A percentile compares a stretch with the other conserved stretches of the same genome.
phyloP scores from a whole-genome alignment of 352 stramenopile species.

The Phytopythium montanum region DNA sequence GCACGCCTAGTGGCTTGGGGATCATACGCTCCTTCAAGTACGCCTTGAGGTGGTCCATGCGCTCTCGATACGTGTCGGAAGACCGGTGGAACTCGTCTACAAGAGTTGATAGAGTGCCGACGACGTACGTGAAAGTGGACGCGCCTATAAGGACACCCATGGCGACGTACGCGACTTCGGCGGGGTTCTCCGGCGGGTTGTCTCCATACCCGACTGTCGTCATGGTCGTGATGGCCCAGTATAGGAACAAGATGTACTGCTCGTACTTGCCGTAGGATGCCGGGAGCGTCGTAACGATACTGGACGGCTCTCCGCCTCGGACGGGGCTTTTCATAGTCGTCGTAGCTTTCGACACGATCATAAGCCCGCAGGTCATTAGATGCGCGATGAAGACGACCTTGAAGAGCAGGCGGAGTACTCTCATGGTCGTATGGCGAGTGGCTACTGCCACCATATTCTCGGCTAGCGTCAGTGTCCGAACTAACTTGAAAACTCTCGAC shows the following conservation, averaged over 20 bases:
- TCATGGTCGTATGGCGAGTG: conserved; percentile 45
- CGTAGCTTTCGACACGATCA: conserved; percentile 44
- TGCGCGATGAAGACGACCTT: conserved; percentile 68
- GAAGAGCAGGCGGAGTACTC: conserved; percentile 50
- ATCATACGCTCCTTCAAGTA: conserved; percentile 69
- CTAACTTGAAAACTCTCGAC: conserved; percentile 82
- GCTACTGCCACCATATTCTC: conserved; percentile 41
- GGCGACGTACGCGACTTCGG: conserved; percentile 53
- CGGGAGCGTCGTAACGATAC: conserved; percentile 15
- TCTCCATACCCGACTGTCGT: conserved; percentile 80
- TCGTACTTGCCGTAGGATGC: conserved; percentile 25
- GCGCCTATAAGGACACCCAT: conserved; percentile 54
- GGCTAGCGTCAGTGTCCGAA: conserved; percentile 54
- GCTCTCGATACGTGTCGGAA: conserved; percentile 44
- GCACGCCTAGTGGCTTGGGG: conserved; percentile 41
- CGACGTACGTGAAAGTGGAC: conserved; percentile 74
- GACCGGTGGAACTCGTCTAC: conserved; percentile 66
- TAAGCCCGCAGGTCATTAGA: conserved; percentile 56
- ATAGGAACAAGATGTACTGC: conserved; percentile 70
- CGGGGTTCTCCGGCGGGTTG: conserved; percentile 45
- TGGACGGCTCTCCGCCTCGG: not conserved
- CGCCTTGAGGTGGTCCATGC: conserved; percentile 73
- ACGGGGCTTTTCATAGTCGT: not conserved
- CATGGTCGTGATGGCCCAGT: conserved; percentile 79
- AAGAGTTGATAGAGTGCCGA: conserved; percentile 72